These are phyloP conservation scores for Fusarium pininemorale DNA, from an alignment of 2,329 filamentous ascomycete species.

Conservation along the genomic window DNA sequence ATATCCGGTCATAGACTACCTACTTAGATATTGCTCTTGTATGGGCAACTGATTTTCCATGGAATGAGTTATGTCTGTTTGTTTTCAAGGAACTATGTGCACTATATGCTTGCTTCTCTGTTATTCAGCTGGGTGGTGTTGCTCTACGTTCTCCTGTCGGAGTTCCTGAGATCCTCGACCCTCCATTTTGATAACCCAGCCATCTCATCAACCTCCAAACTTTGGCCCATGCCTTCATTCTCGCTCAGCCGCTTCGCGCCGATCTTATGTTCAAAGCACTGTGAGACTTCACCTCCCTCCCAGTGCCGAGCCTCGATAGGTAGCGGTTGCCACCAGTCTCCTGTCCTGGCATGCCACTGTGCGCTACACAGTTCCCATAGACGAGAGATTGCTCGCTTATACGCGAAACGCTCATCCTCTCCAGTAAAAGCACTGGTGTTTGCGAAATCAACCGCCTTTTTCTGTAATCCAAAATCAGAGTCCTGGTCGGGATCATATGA, in stretches of 20 bases:
- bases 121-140: not conserved
- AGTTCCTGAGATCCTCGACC: constrained; percentile 47
- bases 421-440: constrained; percentile 76
- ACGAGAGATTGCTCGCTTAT: constrained; percentile 78
- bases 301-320: constrained; percentile 71
- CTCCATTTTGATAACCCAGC: constrained; percentile 53
- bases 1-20: constrained; percentile 38
- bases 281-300: constrained; percentile 58
- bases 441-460: constrained; percentile 68
- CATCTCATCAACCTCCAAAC: constrained; percentile 49
- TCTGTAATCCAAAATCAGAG: constrained; percentile 60
- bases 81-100: not conserved
- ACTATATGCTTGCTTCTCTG: not conserved
- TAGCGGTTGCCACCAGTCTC: constrained; percentile 77
- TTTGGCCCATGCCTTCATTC: constrained; percentile 48
- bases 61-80: constrained; percentile 2
- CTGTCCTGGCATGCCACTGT: constrained; percentile 73
- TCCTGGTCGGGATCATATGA: constrained; percentile 66
- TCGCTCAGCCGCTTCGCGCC: not conserved
- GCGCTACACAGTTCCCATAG: constrained; percentile 83
- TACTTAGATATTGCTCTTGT: constrained; percentile 28
- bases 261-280: constrained; percentile 23
- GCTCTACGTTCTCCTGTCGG: constrained; percentile 22
- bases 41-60: constrained; percentile 23
- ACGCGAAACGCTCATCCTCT: constrained; percentile 84